phyloP scores from a whole-genome alignment of 2,329 filamentous ascomycete species.

The Trichoderma brevicompactum region DNA sequence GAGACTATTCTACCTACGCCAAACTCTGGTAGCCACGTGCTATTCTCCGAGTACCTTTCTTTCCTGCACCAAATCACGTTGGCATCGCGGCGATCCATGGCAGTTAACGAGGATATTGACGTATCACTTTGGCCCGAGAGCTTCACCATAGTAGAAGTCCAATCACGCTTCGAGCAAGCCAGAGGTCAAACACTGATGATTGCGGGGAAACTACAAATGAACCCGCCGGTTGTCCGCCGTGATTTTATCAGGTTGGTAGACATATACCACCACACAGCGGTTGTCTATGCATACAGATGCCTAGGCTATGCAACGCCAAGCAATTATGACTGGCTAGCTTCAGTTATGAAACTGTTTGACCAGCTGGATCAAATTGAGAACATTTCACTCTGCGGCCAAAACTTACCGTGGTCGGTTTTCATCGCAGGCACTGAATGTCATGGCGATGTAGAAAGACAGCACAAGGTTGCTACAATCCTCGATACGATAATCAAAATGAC shows the following conservation, averaged over 20 bases:
- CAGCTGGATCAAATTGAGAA: slow-evolving; percentile 36
- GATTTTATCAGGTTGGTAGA: slow-evolving; percentile 40
- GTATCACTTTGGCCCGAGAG: slow-evolving; percentile 1
- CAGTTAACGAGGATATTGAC: slow-evolving; percentile 2
- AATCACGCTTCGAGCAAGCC: slow-evolving; percentile 36
- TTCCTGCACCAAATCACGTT: slow-evolving; percentile 34
- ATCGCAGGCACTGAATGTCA: slow-evolving; percentile 39
- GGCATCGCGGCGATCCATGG: slow-evolving; percentile 30
- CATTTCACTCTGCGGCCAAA: slow-evolving; percentile 35
- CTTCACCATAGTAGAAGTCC: slow-evolving; percentile 19
- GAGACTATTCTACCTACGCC: slow-evolving; percentile 32
- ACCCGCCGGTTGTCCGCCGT: slow-evolving; percentile 30
- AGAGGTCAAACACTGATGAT: slow-evolving; percentile 38
- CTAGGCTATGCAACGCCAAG: slow-evolving; percentile 32
- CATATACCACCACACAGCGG: slow-evolving; percentile 38
- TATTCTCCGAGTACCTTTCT: slow-evolving; percentile 38
- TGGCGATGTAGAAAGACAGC: slow-evolving; percentile 32
- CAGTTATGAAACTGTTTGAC: slow-evolving; percentile 33
- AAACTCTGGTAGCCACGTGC: slow-evolving; percentile 31
- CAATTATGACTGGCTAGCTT: slow-evolving; percentile 30
- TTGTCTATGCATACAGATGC: slow-evolving; percentile 39
- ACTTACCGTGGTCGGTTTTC: slow-evolving; percentile 40
- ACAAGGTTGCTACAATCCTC: slow-evolving; percentile 31
- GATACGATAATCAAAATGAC: slow-evolving; percentile 32
- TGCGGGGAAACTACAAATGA: slow-evolving; percentile 35